Conservation (phyloP, 1,284 basidiomycete genomes). For the Papiliotrema nemorosa region DNA sequence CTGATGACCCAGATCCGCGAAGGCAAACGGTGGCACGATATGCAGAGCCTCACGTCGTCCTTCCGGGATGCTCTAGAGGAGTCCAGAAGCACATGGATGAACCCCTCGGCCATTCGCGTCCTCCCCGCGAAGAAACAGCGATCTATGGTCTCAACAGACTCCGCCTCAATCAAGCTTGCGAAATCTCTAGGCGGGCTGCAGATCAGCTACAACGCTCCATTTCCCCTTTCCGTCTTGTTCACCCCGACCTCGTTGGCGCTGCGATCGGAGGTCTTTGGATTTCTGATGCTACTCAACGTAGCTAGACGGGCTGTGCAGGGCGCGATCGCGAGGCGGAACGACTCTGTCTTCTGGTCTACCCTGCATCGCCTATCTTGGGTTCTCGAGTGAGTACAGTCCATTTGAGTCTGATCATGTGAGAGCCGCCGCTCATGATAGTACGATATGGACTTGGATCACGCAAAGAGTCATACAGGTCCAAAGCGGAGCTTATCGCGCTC, state of each 20-base stretch:
- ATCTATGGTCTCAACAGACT: slow-evolving; percentile 41
- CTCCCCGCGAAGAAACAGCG: slow-evolving; percentile 53
- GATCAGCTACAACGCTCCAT: slow-evolving; percentile 53
- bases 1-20: slow-evolving; percentile 61
- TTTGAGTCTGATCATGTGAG: no score
- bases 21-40: slow-evolving; percentile 69
- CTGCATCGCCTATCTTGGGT: slow-evolving; percentile 74
- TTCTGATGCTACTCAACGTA: slow-evolving; percentile 68
- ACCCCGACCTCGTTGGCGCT: slow-evolving; percentile 58
- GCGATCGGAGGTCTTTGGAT: slow-evolving; percentile 70
- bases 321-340: no score
- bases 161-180: no score
- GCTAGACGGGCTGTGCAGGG: no score
- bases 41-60: slow-evolving; percentile 74
- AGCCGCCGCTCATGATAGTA: slow-evolving; percentile 56
- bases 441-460: slow-evolving; percentile 66
- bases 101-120: slow-evolving; percentile 64
- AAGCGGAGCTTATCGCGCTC: slow-evolving; percentile 47
- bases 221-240: slow-evolving; percentile 76
- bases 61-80: slow-evolving; percentile 65
- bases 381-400: slow-evolving; percentile 66
- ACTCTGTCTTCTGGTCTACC: no score
- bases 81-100: slow-evolving; percentile 58
- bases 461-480: slow-evolving; percentile 58
- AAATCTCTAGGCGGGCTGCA: background rate